A percentile compares a stretch with the other conserved stretches of the same genome.
Evolutionary conservation across 768 basidiomycete genomes (phyloP).

Genomic region (Psilocybe cubensis): DNA sequence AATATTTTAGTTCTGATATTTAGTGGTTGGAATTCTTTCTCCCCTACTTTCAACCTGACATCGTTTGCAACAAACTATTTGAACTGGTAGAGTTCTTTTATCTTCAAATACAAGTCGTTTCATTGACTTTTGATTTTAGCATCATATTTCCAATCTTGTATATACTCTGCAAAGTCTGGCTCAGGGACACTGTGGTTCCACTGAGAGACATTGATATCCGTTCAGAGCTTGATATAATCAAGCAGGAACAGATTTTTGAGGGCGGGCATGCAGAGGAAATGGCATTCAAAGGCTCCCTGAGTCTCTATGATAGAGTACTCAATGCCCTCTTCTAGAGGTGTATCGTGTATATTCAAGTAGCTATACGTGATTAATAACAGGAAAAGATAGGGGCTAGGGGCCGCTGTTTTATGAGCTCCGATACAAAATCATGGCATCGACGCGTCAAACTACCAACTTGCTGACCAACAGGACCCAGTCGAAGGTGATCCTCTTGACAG

Average conservation of each 20-base stretch:
- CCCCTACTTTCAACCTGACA: constrained; percentile 24
- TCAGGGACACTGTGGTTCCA: constrained; percentile 21
- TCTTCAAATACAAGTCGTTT: neutral
- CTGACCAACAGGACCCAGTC: neutral
- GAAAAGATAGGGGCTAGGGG: too few relatives aligned
- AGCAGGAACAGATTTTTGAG: constrained; percentile 8
- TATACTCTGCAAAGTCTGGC: constrained; percentile 26
- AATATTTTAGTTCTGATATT: constrained; percentile 31
- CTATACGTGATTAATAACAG: too few relatives aligned
- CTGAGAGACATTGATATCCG: constrained; percentile 27
- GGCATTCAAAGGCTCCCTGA: neutral
- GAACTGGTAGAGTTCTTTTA: constrained; percentile 26
- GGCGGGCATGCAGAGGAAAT: neutral
- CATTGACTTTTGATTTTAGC: constrained; percentile 11
- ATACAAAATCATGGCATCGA: too few relatives aligned
- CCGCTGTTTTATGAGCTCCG: too few relatives aligned
- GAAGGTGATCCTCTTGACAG: neutral
- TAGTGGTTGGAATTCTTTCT: constrained; percentile 33
- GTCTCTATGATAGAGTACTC: neutral
- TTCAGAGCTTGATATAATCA: constrained; percentile 25
- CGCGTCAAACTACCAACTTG: neutral
- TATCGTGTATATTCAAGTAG: too few relatives aligned
- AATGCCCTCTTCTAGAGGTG: neutral
- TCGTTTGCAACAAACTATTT: constrained; percentile 32
- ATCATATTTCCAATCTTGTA: constrained; percentile 30